These are phyloP conservation scores for Mucor sp. DNA, from an alignment of 371 early-diverging fungal species.

Conservation along the genomic window DNA sequence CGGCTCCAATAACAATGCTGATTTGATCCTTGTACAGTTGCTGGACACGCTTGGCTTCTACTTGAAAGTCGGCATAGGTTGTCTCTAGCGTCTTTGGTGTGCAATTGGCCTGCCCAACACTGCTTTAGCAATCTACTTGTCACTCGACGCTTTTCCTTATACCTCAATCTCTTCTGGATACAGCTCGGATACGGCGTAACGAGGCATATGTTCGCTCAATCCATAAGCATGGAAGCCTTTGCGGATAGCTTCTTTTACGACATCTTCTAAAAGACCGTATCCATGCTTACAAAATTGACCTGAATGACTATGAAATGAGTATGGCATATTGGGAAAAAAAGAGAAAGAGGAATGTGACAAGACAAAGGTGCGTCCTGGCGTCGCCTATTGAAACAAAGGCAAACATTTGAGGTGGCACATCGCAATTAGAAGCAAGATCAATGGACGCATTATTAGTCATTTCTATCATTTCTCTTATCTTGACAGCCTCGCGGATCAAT, in stretches of 20 bases:
- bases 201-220: constrained; percentile 85
- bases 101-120: constrained; percentile 52
- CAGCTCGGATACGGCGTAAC: constrained; percentile 63
- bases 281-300: constrained; percentile 89
- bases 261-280: constrained; percentile 72
- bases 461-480: not conserved
- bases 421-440: not conserved
- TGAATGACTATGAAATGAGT: constrained; percentile 83
- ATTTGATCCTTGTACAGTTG: constrained; percentile 62
- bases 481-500: not conserved
- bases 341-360: not conserved
- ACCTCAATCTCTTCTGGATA: constrained; percentile 84
- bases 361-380: not conserved
- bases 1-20: constrained; percentile 81
- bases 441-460: constrained; percentile 4
- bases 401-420: not conserved
- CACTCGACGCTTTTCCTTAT: not conserved
- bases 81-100: constrained; percentile 57
- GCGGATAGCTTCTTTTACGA: constrained; percentile 70
- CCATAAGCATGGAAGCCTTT: constrained; percentile 70
- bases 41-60: constrained; percentile 75
- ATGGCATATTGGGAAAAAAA: constrained; percentile 44
- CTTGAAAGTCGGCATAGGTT: constrained; percentile 61
- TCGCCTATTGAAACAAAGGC: not conserved
- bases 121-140: not conserved